A percentile compares a stretch with the other conserved stretches of the same genome.
These are phyloP conservation scores for Phytophthora syringae DNA, from an alignment of 352 stramenopile species.

Conservation along the genomic window DNA sequence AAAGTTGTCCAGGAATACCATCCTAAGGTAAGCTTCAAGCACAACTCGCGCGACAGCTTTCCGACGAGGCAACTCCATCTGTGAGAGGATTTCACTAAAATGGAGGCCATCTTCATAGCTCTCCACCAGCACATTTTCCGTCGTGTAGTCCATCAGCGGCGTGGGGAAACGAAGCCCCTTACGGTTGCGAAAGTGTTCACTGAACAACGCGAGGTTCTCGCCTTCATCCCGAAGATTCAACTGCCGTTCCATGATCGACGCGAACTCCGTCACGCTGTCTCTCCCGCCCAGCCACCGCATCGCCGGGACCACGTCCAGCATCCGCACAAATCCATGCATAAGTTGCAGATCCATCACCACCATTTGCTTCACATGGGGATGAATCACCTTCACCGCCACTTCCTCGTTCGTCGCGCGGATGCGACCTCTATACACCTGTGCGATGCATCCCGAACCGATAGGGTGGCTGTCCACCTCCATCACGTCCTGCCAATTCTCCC, in stretches of 20 bases:
- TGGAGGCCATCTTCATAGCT: constrained; percentile 86
- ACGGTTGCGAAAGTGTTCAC: constrained; percentile 71
- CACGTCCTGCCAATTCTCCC: constrained; percentile 71
- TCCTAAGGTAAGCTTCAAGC: constrained; percentile 91
- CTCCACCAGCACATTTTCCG: constrained; percentile 91
- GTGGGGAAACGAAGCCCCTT: constrained; percentile 78
- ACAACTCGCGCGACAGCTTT: constrained; percentile 79
- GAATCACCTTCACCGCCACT: constrained; percentile 94
- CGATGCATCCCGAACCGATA: constrained; percentile 94
- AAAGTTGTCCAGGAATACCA: constrained; percentile 98
- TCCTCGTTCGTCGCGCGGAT: constrained; percentile 66
- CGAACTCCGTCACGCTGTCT: constrained; percentile 89
- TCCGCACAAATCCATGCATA: constrained; percentile 60
- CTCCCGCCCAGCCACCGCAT: constrained; percentile 74
- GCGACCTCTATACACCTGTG: constrained; percentile 93
- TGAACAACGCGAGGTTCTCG: constrained; percentile 87
- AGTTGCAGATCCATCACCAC: constrained; percentile 92
- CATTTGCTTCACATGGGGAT: constrained; percentile 88
- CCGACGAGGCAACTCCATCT: constrained; percentile 53
- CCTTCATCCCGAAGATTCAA: constrained; percentile 93
- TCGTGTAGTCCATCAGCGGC: constrained; percentile 73
- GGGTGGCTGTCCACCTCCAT: constrained; percentile 65
- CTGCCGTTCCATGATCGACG: constrained; percentile 88
- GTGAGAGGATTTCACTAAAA: constrained; percentile 68
- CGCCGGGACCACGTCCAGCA: constrained; percentile 70